phyloP scores from a whole-genome alignment of 108 stramenopile genomes.

The Cyclotella baltica region DNA sequence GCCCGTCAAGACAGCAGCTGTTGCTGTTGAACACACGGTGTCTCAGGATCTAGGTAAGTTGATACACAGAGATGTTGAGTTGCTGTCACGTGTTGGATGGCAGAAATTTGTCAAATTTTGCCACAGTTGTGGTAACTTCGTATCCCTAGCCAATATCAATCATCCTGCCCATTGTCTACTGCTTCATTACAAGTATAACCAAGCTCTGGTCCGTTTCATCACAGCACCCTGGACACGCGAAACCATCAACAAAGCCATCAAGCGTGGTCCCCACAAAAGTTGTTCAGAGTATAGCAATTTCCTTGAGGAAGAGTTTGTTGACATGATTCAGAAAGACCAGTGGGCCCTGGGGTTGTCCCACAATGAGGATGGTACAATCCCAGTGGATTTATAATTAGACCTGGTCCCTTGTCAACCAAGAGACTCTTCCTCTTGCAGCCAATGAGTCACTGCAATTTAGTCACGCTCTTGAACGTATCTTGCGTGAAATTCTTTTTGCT shows the following conservation, averaged over 20 bases:
- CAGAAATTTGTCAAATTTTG: conserved; percentile 4
- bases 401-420: conserved; percentile 35
- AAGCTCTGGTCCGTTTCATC: not conserved
- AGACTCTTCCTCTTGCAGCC: conserved; percentile 33
- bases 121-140: not conserved
- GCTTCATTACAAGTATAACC: not conserved
- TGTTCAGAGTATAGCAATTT: conserved; percentile 17
- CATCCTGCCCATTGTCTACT: conserved; percentile 14
- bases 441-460: conserved; percentile 52
- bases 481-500: conserved; percentile 18
- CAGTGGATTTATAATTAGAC: conserved; percentile 36
- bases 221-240: conserved; percentile 19
- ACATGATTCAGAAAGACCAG: conserved; percentile 1
- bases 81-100: conserved; percentile 10
- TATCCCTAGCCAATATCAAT: conserved; percentile 3
- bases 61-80: conserved; percentile 14
- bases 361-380: conserved; percentile 27
- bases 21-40: not conserved
- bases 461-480: conserved; percentile 28
- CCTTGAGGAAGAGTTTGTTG: conserved; percentile 9
- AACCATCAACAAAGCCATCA: conserved; percentile 9
- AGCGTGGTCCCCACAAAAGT: conserved; percentile 34
- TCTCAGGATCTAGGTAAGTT: conserved; percentile 11
- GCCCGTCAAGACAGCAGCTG: not conserved
- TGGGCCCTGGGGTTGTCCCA: conserved; percentile 37